Evolutionary conservation across 805 yeast genomes (phyloP), one percentile per base, ranked within the genome.

Genomic region (Lachancea sp.): DNA sequence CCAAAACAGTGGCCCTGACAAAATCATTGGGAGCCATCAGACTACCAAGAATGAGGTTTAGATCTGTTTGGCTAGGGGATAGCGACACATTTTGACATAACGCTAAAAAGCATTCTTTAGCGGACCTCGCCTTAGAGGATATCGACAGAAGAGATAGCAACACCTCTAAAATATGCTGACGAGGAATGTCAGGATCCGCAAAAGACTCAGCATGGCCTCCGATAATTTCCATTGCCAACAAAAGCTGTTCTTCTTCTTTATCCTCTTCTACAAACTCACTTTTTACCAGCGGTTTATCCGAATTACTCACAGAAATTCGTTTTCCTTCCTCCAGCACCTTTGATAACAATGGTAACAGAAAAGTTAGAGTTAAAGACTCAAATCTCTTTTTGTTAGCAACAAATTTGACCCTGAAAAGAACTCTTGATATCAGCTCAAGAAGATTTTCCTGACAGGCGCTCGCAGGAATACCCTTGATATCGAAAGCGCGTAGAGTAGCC

Each of bases 221-320:
- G 45, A 91, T 70, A 34, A 89, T 79, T 56, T 86, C 95, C 54
- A 90, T 64, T 0, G 91, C 84, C 46, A 91, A 68, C 41, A 85
- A 63, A 41, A 89, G 68, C 55, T 86, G 91, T 60, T 89, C 97
- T 62, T 90, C 96, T 58, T 85, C 89, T n/a, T 81, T 81, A 53
- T 81, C 87, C 60, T 86, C 95, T 45, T 87, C 91, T 26, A 75
- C 75, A 60, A 82, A 85, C 55, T 86, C 95, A 2, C 81, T 69
- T 26, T 80, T 82, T 1, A 73, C 68, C 9, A 67, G 62, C 2
- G 69, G 73, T 56, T 78, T 81, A 37, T 70, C 71, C 2, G 81
- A 69, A 54, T 75, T 77, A 50, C 69, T 74, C 43, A 76, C 55
- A 1, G 84, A 76, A 35, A 73, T 76, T 1, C 58, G 65, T 46